Evolutionary conservation across 495 filamentous ascomycete genomes (phyloP), one percentile per base, ranked within the genome.

Genomic region (Peziza echinospora): DNA sequence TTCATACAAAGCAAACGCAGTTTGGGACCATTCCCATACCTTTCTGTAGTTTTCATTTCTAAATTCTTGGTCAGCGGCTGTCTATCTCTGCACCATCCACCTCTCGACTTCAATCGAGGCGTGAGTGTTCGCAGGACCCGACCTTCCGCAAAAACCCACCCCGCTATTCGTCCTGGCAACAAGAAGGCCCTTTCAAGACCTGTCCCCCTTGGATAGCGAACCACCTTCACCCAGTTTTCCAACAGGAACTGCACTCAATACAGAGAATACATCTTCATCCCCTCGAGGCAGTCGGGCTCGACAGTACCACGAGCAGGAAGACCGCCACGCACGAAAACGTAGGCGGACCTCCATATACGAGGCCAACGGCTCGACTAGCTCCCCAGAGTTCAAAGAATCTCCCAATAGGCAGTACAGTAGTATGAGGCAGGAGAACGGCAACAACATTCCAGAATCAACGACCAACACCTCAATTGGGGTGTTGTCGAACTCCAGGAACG

Each of bases 101-200:
- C 51, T 58, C 56, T 52, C 42, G 56, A 59, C 51, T 52, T 57
- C 26, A 50, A 50, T 58, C 56, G 55, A 46, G 56, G 55, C 52
- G 55, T 59, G 56, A 50, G 48, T 59, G 49, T 54, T 51, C 46
- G 56, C 56, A 55, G 56, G 52, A 55, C 42, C 54, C 48, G 56
- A 58, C 56, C 51, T 46, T 52, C 55, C 56, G 55, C 51, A 45
- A 47, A 48, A 55, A 24, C 40, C 52, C 41, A 51, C 49, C 41
- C 48, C 24, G 43, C 53, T 51, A 43, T 57, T 57, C 53, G 49
- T 60, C 57, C 57, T 60, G 57, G 57, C 57, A 60, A 59, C 57
- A 60, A 59, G 57, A 60, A 52, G 57, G 56, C 48, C 56, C 24
- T 48, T 57, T 53, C 48, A 46, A 50, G 57, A 46, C 49, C 54